Percentiles rank a stretch among this genome's conserved stretches.
These are phyloP conservation scores for Crithidia mellificae DNA, from an alignment of 208 protist species.

Conservation along the genomic window DNA sequence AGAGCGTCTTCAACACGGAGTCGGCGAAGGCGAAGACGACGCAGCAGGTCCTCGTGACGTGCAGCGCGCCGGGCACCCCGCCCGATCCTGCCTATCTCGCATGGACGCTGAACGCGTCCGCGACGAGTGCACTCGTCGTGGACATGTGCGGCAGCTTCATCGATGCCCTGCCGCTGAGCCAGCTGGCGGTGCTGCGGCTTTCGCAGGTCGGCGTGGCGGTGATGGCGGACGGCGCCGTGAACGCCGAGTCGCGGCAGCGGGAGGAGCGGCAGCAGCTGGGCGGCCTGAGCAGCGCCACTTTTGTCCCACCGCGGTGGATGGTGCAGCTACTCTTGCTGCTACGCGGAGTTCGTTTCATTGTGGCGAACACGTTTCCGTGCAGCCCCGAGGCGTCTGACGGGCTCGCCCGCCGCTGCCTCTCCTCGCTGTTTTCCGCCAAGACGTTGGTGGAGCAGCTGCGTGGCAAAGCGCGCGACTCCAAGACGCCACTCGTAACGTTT, in stretches of 20 bases:
- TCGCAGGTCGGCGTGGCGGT: conserved; percentile 51
- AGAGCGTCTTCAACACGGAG: conserved; percentile 35
- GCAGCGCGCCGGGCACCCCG: conserved; percentile 32
- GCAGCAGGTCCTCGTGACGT: conserved; percentile 45
- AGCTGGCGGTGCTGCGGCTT: conserved; percentile 43
- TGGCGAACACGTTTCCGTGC: conserved; percentile 43
- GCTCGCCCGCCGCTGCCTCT: conserved; percentile 43
- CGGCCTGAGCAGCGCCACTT: neutral
- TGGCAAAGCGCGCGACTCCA: conserved; percentile 36
- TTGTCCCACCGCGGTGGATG: conserved; percentile 38
- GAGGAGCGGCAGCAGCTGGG: conserved; percentile 51
- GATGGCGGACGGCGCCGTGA: conserved; percentile 48
- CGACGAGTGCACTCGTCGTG: conserved; percentile 26
- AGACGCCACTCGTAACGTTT: conserved; percentile 37
- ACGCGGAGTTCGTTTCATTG: conserved; percentile 66
- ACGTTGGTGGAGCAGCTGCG: conserved; percentile 39
- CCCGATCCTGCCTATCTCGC: conserved; percentile 44
- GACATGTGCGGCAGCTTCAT: conserved; percentile 53
- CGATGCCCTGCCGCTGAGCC: conserved; percentile 34
- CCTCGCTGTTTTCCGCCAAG: conserved; percentile 41
- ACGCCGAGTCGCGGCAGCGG: conserved; percentile 49
- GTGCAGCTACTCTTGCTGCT: conserved; percentile 61
- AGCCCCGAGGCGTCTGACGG: conserved; percentile 39
- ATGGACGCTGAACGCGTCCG: conserved; percentile 35
- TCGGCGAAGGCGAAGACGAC: conserved; percentile 32